These are phyloP conservation scores for Serpula lacrymans DNA, from an alignment of 768 basidiomycete genomes.

Conservation along the genomic window DNA sequence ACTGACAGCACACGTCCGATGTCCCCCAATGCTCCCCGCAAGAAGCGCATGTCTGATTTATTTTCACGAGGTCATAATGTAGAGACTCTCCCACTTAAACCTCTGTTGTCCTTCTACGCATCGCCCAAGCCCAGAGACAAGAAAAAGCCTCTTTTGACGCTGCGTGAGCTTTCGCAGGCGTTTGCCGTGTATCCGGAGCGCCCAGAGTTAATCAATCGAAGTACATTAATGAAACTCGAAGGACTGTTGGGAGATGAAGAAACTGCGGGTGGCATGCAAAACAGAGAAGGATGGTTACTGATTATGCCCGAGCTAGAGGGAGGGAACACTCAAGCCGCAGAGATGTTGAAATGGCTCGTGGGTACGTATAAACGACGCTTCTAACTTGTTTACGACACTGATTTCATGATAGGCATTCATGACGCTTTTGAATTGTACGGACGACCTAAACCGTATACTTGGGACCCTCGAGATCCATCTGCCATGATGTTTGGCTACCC, in stretches of 20 bases:
- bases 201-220: constrained; percentile 85
- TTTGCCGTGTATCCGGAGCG: constrained; percentile 96
- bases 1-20: constrained; percentile 24
- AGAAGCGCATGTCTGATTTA: constrained; percentile 58
- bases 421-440: constrained; percentile 90
- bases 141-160: constrained; percentile 67
- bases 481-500: constrained; percentile 96
- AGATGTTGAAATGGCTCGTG: constrained; percentile 90
- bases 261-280: constrained; percentile 62
- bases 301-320: constrained; percentile 85
- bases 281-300: constrained; percentile 80
- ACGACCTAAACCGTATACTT: constrained; percentile 78
- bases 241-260: constrained; percentile 78
- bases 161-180: constrained; percentile 72
- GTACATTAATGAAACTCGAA: constrained; percentile 90
- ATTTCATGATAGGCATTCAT: constrained; percentile 56
- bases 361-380: constrained; percentile 45
- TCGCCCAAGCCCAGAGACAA: constrained; percentile 71
- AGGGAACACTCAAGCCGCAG: constrained; percentile 58
- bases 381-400: not conserved
- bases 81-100: constrained; percentile 28
- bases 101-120: constrained; percentile 55
- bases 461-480: constrained; percentile 79
- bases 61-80: constrained; percentile 53
- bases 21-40: constrained; percentile 23